A percentile compares a stretch with the other conserved stretches of the same genome.
These are phyloP conservation scores for Erodium moschatum DNA, from an alignment of 441 rosid species.

Conservation along the genomic window DNA sequence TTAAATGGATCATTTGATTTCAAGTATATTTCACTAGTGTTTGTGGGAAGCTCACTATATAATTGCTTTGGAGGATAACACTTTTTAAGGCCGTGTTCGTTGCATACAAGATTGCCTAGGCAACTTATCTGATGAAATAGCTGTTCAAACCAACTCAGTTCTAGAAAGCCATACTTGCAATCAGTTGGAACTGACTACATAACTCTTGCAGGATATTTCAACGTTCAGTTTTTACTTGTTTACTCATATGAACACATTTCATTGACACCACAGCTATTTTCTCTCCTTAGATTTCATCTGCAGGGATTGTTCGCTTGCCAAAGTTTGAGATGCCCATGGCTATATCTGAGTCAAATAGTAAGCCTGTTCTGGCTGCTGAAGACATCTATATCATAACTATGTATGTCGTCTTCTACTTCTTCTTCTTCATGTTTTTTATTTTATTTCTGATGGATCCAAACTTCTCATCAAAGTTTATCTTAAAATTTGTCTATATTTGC, in stretches of 20 bases:
- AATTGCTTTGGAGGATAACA: neutral
- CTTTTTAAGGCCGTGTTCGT: neutral
- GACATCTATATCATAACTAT: slow-evolving; percentile 74
- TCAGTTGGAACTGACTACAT: neutral
- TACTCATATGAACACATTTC: slow-evolving; percentile 5
- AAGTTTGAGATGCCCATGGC: slow-evolving; percentile 93
- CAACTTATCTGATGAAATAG: neutral
- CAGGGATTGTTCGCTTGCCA: slow-evolving; percentile 80
- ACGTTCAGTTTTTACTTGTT: neutral
- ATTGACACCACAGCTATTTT: slow-evolving; percentile 24
- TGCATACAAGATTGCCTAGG: neutral
- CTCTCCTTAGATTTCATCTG: slow-evolving; percentile 75
- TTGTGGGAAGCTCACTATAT: neutral
- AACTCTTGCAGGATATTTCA: neutral
- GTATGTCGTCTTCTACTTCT: slow-evolving; percentile 37
- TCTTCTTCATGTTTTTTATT: too few relatives aligned
- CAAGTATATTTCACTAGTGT: neutral
- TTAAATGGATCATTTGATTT: neutral
- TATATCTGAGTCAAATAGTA: slow-evolving; percentile 65
- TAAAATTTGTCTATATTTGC: slow-evolving; percentile 26
- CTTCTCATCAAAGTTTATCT: neutral
- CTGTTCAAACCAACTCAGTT: neutral
- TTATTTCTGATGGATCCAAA: neutral
- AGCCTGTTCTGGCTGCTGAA: slow-evolving; percentile 82
- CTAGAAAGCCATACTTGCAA: neutral